Conservation (phyloP, 257 asterid species). For the Primulina huaijiensis region DNA sequence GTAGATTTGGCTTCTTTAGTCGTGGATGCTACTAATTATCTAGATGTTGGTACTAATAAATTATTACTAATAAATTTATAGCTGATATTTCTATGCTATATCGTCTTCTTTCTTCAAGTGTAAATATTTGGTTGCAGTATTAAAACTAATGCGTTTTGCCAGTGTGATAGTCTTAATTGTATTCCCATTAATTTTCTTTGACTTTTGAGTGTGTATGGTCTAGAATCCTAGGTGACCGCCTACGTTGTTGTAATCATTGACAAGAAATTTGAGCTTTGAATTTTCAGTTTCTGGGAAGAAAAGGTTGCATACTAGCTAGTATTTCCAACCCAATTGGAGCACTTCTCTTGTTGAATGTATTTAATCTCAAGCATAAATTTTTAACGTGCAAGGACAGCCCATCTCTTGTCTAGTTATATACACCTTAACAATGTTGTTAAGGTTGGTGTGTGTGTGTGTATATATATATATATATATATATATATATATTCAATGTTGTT, state of each 20-base stretch:
- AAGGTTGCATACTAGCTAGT: constrained; percentile 8
- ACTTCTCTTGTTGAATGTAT: neutral
- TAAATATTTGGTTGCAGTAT: no score
- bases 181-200: neutral
- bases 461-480: no score
- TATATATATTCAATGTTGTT: no score
- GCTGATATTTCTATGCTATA: no score
- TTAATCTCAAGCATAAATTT: no score
- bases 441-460: no score
- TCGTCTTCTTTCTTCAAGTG: neutral
- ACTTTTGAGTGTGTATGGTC: neutral
- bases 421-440: no score
- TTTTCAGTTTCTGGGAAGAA: constrained; percentile 23
- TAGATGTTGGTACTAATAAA: neutral
- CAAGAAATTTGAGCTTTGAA: constrained; percentile 26
- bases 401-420: no score
- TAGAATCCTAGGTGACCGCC: neutral
- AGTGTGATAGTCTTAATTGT: neutral
- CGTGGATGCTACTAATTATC: neutral
- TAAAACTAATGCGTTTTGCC: neutral
- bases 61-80: no score
- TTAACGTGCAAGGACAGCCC: neutral
- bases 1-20: neutral
- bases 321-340: neutral
- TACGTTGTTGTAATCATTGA: neutral